These are phyloP conservation scores for Chlorella sp. DNA, from an alignment of 139 green algal species.

Conservation along the genomic window DNA sequence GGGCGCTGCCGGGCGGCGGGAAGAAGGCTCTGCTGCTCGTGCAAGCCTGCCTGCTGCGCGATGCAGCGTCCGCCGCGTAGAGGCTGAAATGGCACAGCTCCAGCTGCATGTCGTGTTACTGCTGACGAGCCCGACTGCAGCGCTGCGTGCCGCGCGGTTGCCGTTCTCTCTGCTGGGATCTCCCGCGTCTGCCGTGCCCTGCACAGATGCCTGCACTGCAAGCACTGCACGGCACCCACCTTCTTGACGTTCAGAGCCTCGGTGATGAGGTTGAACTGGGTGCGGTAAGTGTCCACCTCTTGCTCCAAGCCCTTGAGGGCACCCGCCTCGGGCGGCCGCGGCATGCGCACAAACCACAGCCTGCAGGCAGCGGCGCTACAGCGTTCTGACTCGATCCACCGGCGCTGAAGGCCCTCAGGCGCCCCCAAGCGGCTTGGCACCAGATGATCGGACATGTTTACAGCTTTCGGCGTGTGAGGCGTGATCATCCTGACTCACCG, in stretches of 20 bases:
- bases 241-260: slow-evolving; percentile 57
- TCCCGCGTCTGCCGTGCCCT: too few species aligned
- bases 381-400: too few species aligned
- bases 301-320: slow-evolving; percentile 36
- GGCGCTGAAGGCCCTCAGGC: too few species aligned
- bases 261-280: slow-evolving; percentile 52
- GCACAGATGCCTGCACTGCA: too few species aligned
- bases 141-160: too few species aligned
- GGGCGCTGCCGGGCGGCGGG: too few species aligned
- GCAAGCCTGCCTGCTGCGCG: too few species aligned
- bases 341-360: slow-evolving; percentile 60
- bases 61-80: not conserved
- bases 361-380: slow-evolving; percentile 9
- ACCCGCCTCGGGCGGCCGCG: slow-evolving; percentile 49
- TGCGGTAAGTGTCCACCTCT: slow-evolving; percentile 51
- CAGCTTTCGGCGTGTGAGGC: not conserved
- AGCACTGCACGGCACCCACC: slow-evolving; percentile 29
- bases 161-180: too few species aligned
- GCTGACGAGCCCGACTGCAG: too few species aligned
- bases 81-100: too few species aligned
- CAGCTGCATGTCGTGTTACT: too few species aligned
- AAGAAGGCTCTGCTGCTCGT: too few species aligned
- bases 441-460: not conserved
- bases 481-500: slow-evolving; percentile 11
- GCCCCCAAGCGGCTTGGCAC: not conserved